These are phyloP conservation scores for Sphagnum magellanicum DNA, from an alignment of 228 moss, liverwort and hornwort genomes.

Conservation along the genomic window DNA sequence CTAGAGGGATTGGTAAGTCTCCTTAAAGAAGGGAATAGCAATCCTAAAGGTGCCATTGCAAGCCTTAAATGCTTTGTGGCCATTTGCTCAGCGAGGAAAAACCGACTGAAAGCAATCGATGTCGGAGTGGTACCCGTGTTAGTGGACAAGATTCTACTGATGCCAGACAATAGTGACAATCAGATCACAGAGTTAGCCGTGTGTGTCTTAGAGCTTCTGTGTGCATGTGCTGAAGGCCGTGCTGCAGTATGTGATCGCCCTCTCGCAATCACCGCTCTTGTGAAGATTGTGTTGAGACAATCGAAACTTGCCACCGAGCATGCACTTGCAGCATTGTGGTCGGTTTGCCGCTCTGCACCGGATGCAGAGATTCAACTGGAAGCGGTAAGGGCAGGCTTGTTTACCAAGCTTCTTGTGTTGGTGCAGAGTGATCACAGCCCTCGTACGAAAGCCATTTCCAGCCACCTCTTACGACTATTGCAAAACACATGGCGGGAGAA, in stretches of 20 bases:
- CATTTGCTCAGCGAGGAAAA: constrained; percentile 21
- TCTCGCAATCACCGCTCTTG: constrained; percentile 37
- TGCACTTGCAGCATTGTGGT: constrained; percentile 31
- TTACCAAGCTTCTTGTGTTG: constrained; percentile 26
- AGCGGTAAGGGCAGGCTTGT: constrained; percentile 34
- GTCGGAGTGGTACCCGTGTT: constrained; percentile 28
- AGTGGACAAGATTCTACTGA: constrained; percentile 12
- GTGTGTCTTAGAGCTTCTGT: constrained; percentile 25
- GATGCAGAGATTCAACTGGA: constrained; percentile 26
- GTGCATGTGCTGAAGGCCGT: constrained; percentile 22
- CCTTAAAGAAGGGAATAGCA: constrained; percentile 11
- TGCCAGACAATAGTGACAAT: constrained; percentile 11
- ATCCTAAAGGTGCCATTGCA: constrained; percentile 20
- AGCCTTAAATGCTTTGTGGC: constrained; percentile 23
- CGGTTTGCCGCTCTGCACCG: constrained; percentile 26
- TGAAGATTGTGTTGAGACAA: constrained; percentile 22
- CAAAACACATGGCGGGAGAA: constrained; percentile 34
- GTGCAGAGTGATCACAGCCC: constrained; percentile 33
- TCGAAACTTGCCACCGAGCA: constrained; percentile 27
- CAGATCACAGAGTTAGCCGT: constrained; percentile 26
- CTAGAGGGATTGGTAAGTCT: constrained; percentile 34
- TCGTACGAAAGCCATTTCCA: constrained; percentile 30
- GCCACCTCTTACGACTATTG: constrained; percentile 29
- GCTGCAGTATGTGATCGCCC: constrained; percentile 33
- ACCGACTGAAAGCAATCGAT: constrained; percentile 31